Percentiles rank a stretch among this genome's conserved stretches.
Conservation (phyloP, 2,329 filamentous ascomycete species). For the Aureobasidium uvarum region DNA sequence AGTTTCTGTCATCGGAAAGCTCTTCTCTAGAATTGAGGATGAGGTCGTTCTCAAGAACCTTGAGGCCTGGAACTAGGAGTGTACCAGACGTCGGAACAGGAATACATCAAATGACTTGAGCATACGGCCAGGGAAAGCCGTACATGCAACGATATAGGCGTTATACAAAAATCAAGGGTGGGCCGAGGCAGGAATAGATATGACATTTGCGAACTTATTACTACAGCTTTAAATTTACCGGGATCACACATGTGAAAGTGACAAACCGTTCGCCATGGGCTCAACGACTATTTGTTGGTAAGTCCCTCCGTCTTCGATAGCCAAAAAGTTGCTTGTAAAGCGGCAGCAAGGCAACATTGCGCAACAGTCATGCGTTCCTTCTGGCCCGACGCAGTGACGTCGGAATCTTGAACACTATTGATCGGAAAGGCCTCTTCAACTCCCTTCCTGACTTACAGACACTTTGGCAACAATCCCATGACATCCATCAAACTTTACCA, state of each 20-base stretch:
- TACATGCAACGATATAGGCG: conserved; percentile 10
- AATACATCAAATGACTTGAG: neutral
- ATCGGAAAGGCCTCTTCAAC: neutral
- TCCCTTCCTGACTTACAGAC: neutral
- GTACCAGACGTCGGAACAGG: neutral
- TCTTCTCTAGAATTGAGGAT: conserved; percentile 56
- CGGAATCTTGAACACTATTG: neutral
- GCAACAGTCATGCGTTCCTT: neutral
- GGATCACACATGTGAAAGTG: neutral
- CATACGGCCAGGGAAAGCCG: neutral
- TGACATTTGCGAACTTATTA: conserved; percentile 16
- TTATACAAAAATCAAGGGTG: conserved; percentile 19
- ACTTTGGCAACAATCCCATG: neutral
- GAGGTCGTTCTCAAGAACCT: conserved; percentile 25
- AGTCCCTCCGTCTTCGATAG: neutral
- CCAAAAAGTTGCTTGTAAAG: neutral
- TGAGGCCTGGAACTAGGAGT: conserved; percentile 24
- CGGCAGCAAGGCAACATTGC: neutral
- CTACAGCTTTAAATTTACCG: neutral
- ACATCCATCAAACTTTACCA: neutral
- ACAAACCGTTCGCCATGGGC: neutral
- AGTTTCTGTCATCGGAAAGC: conserved; percentile 71
- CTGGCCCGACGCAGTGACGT: neutral
- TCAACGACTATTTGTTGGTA: conserved; percentile 10
- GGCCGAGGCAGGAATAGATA: conserved; percentile 17